Evolutionary conservation across 768 basidiomycete genomes (phyloP).

Genomic region (Pisolithus microcarpus): DNA sequence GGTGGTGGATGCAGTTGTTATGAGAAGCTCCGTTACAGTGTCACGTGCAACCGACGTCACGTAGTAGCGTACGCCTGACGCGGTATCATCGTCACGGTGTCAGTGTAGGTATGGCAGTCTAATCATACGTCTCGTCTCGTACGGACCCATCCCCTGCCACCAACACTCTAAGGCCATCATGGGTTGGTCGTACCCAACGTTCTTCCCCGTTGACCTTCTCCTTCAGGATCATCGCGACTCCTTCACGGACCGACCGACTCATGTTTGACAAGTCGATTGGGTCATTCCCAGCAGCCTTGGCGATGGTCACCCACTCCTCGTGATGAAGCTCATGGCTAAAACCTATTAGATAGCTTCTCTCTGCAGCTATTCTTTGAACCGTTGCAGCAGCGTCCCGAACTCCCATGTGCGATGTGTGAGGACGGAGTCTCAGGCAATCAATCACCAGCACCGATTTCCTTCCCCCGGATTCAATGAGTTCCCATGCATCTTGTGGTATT

Average conservation of each 20-base stretch:
- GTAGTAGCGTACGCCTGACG: no score
- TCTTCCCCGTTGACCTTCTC: conserved; percentile 38
- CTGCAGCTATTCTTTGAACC: conserved; percentile 51
- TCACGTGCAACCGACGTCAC: neutral
- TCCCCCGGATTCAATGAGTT: conserved; percentile 29
- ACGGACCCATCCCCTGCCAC: conserved; percentile 36
- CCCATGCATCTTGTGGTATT: conserved; percentile 72
- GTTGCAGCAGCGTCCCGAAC: conserved; percentile 52
- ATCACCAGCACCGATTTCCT: conserved; percentile 54
- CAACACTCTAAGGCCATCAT: conserved; percentile 62
- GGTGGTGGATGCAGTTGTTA: neutral
- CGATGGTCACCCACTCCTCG: conserved; percentile 66
- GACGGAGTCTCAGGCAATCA: conserved; percentile 62
- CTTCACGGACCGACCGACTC: conserved; percentile 32
- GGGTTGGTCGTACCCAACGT: conserved; percentile 64
- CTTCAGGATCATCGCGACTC: conserved; percentile 41
- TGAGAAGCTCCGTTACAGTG: neutral
- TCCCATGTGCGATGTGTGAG: conserved; percentile 78
- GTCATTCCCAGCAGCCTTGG: conserved; percentile 41
- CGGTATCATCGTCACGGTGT: no score
- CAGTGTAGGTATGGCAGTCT: conserved; percentile 1
- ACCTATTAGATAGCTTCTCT: conserved; percentile 64
- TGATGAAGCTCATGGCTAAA: conserved; percentile 74
- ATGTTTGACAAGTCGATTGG: conserved; percentile 14
- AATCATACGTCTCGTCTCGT: conserved; percentile 47